Base-by-base conservation (phyloP, 768 basidiomycete genomes). In the Boletus patriciae region DNA sequence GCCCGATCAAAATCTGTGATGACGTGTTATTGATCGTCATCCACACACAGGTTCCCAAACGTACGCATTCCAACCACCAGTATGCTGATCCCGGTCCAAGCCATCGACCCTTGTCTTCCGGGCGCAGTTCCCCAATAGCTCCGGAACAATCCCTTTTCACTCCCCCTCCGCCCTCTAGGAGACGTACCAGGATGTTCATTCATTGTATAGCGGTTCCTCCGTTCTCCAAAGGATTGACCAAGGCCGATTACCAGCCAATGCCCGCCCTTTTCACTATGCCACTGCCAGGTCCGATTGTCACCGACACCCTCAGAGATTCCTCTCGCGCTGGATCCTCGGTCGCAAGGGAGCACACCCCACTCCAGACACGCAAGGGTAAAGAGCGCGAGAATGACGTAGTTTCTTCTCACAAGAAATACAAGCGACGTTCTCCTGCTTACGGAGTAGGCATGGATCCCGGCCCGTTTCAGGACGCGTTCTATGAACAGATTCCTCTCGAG, bases 131-230 rank as follows among this genome's bases (percentile, higher is more conserved):
- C 6, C 46, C 61, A 5, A 46, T 60, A 19, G 50, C 43, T 23
- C 42, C 6, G 3, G 52, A 64, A 21, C 57, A 47, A 9, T 70
- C 66, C 11, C 68, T 73, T 41, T 72, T 72, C 46, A 72, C 70
- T 0, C 72, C 71, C 25, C 68, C 70, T 13, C 62, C 64, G 4
- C 54, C 40, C 7, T 33, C 52, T 8, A 62, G 44, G 46, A 57
- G 34, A 48, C 70, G 58, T 1, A 19, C 50, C 3, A 59, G 60
- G 15, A 1, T 43, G 7, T 5, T 58, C 34, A 31, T 73, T 3
- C 57, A 63, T 44, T 45, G 65, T 49, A 6, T 73, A 8, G 54
- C 56, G 6, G 66, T 56, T 13, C 70, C 70, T 29, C 15, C 60
- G 1, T 48, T 72, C 29, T 63, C 66, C 6, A 58, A 61, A 27